phyloP scores from a whole-genome alignment of 140 eudicot species.

The Oenanthe javanica region DNA sequence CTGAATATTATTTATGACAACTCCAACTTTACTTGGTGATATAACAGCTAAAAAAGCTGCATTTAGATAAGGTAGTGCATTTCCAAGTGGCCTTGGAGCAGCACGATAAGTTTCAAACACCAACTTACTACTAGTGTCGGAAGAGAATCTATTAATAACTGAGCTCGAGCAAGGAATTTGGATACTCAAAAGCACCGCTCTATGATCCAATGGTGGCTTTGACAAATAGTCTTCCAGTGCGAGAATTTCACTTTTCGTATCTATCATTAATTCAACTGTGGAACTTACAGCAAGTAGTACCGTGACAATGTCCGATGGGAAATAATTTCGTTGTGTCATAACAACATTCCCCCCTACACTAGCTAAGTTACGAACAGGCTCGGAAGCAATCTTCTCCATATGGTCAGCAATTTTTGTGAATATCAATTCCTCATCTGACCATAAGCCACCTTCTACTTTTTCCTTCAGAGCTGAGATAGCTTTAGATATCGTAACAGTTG shows the following conservation, averaged over 20 bases:
- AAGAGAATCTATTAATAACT: constrained; percentile 21
- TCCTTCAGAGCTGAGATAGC: constrained; percentile 52
- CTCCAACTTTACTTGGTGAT: constrained; percentile 21
- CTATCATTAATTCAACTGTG: constrained; percentile 41
- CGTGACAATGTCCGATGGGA: constrained; percentile 89
- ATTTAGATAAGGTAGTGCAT: constrained; percentile 76
- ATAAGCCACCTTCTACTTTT: constrained; percentile 13
- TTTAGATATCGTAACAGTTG: constrained; percentile 69
- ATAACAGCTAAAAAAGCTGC: constrained; percentile 79
- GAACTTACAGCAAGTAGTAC: constrained; percentile 68
- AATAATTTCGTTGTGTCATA: constrained; percentile 67
- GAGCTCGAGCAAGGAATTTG: constrained; percentile 42
- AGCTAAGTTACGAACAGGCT: constrained; percentile 60
- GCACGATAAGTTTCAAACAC: constrained; percentile 79
- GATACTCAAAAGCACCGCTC: constrained; percentile 59
- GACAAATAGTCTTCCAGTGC: constrained; percentile 63
- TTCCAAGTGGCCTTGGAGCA: constrained; percentile 88
- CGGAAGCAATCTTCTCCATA: constrained; percentile 75
- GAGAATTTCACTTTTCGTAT: constrained; percentile 29
- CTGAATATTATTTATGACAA: constrained; percentile 36
- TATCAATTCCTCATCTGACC: constrained; percentile 18
- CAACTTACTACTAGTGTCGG: constrained; percentile 18
- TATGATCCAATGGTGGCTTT: constrained; percentile 51
- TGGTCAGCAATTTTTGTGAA: constrained; percentile 57
- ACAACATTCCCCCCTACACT: constrained; percentile 90